Evolutionary conservation across 495 filamentous ascomycete species (phyloP).

Genomic region (Paragyromitra xinjiangensis): DNA sequence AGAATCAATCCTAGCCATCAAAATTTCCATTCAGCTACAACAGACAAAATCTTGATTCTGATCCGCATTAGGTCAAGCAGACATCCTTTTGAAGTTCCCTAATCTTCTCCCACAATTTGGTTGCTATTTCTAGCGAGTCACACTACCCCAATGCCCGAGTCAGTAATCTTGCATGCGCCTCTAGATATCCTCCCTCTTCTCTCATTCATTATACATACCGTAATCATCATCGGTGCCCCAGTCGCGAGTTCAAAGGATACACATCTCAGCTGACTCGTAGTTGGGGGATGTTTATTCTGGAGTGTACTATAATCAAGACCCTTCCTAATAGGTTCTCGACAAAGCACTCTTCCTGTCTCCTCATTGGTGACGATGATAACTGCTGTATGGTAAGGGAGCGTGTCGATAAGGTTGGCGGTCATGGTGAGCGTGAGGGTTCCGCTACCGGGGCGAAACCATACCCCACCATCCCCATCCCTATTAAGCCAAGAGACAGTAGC

Average conservation of each 20-base stretch:
- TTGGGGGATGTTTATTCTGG: conserved; percentile 7
- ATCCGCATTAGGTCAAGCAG: background rate
- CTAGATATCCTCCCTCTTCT: background rate
- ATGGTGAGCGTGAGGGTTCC: conserved; percentile 7
- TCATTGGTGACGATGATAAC: background rate
- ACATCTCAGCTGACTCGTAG: background rate
- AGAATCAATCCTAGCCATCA: background rate
- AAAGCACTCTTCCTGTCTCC: background rate
- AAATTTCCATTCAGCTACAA: background rate
- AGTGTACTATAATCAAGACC: background rate
- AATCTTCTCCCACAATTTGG: conserved; percentile 4
- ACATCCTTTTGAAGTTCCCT: conserved; percentile 8
- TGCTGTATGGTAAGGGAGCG: background rate
- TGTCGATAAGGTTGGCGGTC: background rate
- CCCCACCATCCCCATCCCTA: background rate
- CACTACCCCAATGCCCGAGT: background rate
- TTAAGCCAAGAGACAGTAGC: conserved; percentile 1
- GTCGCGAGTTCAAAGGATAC: conserved; percentile 13
- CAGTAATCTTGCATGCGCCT: background rate
- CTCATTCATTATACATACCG: background rate
- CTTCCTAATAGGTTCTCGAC: conserved; percentile 8
- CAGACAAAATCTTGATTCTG: background rate
- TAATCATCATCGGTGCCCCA: conserved; percentile 12
- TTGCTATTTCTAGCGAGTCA: background rate
- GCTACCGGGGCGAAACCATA: background rate